phyloP scores from a whole-genome alignment of 2,329 filamentous ascomycete species.

The Huntiella abstrusa region DNA sequence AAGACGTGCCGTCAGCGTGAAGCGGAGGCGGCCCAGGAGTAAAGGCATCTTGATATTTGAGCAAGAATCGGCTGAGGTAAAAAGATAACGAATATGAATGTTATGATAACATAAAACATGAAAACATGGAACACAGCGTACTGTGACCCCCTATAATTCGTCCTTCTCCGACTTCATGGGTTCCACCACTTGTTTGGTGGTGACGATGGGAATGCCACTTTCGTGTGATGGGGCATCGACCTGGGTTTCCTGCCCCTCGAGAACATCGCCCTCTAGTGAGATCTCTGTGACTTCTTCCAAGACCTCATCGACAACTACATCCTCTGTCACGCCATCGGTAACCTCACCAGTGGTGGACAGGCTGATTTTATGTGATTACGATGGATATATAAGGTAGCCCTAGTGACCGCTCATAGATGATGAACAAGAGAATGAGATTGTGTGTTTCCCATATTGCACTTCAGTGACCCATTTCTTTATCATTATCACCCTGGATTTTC shows the following conservation, averaged over 20 bases:
- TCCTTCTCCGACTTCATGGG: slow-evolving; percentile 13
- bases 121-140: not conserved
- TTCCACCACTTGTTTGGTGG: too few species aligned
- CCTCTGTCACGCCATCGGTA: slow-evolving; percentile 20
- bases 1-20: slow-evolving; percentile 11
- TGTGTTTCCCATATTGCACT: too few species aligned
- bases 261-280: not conserved
- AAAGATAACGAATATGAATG: too few species aligned
- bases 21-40: slow-evolving; percentile 2
- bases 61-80: too few species aligned
- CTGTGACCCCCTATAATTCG: slow-evolving; percentile 11
- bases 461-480: too few species aligned
- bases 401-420: too few species aligned
- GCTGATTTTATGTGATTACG: too few species aligned
- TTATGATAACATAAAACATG: too few species aligned
- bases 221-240: not conserved
- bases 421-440: too few species aligned
- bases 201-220: slow-evolving; percentile 26
- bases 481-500: too few species aligned
- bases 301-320: not conserved
- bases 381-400: too few species aligned
- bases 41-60: not conserved
- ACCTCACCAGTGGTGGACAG: slow-evolving; percentile 22
- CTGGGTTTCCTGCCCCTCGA: not conserved
- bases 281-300: not conserved